Conservation (phyloP, 345 rosid genomes). For the Stellera chamaejasme region DNA sequence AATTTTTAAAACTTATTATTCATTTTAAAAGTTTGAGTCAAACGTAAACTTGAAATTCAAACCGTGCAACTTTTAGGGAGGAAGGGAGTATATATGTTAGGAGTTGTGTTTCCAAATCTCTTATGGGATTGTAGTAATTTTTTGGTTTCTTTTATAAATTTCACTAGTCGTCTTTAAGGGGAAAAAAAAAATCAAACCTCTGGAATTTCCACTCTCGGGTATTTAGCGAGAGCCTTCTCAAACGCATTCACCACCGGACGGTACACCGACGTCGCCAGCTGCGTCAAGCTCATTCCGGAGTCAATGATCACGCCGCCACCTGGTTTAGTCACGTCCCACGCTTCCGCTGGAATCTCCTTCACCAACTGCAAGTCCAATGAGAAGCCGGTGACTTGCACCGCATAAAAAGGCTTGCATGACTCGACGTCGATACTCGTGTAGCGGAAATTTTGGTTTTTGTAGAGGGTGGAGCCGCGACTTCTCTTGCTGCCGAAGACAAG, state of each 20-base stretch:
- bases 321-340: slow-evolving; percentile 29
- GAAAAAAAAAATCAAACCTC: no score
- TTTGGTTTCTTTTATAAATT: no score
- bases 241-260: slow-evolving; percentile 28
- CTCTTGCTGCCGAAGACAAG: slow-evolving; percentile 34
- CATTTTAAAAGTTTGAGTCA: no score
- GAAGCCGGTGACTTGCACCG: slow-evolving; percentile 34
- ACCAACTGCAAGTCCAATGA: slow-evolving; percentile 29
- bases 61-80: no score
- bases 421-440: slow-evolving; percentile 21
- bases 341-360: slow-evolving; percentile 27
- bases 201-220: slow-evolving; percentile 12
- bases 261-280: slow-evolving; percentile 33
- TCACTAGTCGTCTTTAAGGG: no score
- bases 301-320: slow-evolving; percentile 50
- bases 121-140: no score
- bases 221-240: slow-evolving; percentile 16
- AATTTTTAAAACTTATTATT: no score
- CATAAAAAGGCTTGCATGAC: slow-evolving; percentile 35
- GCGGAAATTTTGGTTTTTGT: background rate
- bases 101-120: no score
- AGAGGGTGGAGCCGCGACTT: background rate
- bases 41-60: no score
- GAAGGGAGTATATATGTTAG: no score
- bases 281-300: slow-evolving; percentile 46